A percentile compares a stretch with the other conserved stretches of the same genome.
phyloP scores from a whole-genome alignment of 306 rosid species.

The Dicorynia guianensis region DNA sequence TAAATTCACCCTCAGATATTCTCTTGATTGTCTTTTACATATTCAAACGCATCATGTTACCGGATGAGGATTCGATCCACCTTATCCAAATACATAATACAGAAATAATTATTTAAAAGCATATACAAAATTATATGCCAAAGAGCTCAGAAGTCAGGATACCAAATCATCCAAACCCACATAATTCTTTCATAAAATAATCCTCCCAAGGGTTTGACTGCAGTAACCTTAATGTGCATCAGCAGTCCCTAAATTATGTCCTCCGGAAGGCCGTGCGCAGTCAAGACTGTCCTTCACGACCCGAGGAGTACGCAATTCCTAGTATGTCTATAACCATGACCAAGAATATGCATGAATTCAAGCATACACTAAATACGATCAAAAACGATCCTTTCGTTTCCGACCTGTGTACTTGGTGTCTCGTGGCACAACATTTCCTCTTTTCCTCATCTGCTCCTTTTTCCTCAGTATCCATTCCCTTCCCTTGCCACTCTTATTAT shows the following conservation, averaged over 20 bases:
- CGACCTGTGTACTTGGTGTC: constrained; percentile 87
- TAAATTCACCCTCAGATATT: too few relatives aligned
- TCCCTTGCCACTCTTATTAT: constrained; percentile 67
- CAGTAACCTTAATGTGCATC: not conserved
- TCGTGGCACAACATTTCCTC: constrained; percentile 78
- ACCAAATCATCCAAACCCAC: not conserved
- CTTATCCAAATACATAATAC: too few relatives aligned
- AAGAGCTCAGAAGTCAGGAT: not conserved
- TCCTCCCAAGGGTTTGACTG: constrained; percentile 5
- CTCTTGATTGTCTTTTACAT: not conserved
- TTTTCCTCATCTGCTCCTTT: constrained; percentile 90
- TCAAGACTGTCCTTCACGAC: not conserved
- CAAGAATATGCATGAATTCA: not conserved
- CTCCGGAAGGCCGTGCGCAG: not conserved
- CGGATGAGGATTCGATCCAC: not conserved
- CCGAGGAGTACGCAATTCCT: not conserved
- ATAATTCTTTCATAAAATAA: constrained; percentile 1
- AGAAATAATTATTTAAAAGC: not conserved
- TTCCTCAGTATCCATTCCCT: constrained; percentile 84
- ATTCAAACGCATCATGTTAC: not conserved
- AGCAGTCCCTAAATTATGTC: not conserved
- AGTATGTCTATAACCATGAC: constrained; percentile 20
- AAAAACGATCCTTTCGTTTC: constrained; percentile 83
- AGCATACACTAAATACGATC: constrained; percentile 35
- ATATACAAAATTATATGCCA: not conserved